phyloP scores from a whole-genome alignment of 2,329 filamentous ascomycete genomes.

The Fusarium virguliforme region DNA sequence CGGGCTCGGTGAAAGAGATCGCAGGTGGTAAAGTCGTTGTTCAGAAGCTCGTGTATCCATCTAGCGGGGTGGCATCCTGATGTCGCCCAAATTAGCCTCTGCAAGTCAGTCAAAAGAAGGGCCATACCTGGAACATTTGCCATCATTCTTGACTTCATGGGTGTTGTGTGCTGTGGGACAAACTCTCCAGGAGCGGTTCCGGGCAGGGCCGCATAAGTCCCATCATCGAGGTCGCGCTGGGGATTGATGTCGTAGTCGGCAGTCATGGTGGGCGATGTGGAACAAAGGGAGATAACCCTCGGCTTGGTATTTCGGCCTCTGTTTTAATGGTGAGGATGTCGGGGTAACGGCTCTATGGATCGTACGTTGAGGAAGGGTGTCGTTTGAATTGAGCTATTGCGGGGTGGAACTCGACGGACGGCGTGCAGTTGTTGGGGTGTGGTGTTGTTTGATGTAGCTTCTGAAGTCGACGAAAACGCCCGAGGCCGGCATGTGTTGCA shows the following conservation, averaged over 20 bases:
- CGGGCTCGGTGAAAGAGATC: slow-evolving; percentile 57
- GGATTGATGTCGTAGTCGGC: slow-evolving; percentile 51
- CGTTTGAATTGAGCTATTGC: slow-evolving; percentile 26
- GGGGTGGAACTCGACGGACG: slow-evolving; percentile 33
- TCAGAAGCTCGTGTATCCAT: slow-evolving; percentile 60
- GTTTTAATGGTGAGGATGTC: background rate
- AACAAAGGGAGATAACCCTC: background rate
- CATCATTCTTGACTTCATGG: slow-evolving; percentile 54
- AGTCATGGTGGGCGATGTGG: slow-evolving; percentile 47
- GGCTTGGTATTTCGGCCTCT: background rate
- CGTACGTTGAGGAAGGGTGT: slow-evolving; percentile 30
- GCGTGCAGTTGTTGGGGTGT: background rate
- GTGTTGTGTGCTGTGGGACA: slow-evolving; percentile 54
- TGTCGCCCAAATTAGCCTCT: slow-evolving; percentile 29
- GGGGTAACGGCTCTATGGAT: background rate
- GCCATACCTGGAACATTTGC: slow-evolving; percentile 51
- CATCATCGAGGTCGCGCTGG: slow-evolving; percentile 49
- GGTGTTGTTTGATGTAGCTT: slow-evolving; percentile 1
- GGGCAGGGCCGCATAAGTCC: slow-evolving; percentile 54
- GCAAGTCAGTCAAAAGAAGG: background rate
- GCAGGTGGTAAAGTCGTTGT: slow-evolving; percentile 58
- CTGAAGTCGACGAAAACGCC: background rate
- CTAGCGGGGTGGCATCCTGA: slow-evolving; percentile 59
- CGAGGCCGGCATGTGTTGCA: background rate
- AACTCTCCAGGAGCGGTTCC: slow-evolving; percentile 52